Percentiles rank a stretch among this genome's conserved stretches.
Conservation (phyloP, 345 rosid genomes). For the Brassica rapa region DNA sequence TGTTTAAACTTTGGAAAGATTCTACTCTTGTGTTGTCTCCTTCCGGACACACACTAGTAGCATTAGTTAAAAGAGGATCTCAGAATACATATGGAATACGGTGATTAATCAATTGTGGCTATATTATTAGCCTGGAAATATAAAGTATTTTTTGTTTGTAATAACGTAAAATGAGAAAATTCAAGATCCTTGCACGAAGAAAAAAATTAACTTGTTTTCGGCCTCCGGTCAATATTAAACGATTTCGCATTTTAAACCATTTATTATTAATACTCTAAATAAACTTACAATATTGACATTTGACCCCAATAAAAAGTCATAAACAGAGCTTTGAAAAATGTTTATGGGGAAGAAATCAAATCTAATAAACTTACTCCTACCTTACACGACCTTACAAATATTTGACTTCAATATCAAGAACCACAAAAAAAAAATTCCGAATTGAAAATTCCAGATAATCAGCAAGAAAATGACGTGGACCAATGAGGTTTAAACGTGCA, state of each 20-base stretch:
- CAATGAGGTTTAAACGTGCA: constrained; percentile 24
- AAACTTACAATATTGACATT: not conserved
- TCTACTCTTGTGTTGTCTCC: not conserved
- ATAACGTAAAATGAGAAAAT: not conserved
- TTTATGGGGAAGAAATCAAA: not conserved
- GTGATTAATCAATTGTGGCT: not conserved
- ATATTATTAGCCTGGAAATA: not conserved
- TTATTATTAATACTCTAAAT: not conserved
- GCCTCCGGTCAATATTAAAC: constrained; percentile 4
- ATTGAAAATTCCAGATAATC: not conserved
- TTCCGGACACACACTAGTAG: not conserved
- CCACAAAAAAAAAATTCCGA: not conserved
- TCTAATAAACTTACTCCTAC: not conserved
- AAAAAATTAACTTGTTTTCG: not conserved
- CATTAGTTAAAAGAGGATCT: not conserved
- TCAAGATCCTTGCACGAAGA: no score
- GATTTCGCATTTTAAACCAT: not conserved
- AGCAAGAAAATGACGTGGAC: constrained; percentile 26
- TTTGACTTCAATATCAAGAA: not conserved
- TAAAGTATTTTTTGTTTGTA: no score
- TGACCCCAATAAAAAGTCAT: not conserved
- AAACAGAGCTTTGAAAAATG: not conserved
- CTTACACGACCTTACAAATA: constrained; percentile 8
- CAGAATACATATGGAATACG: not conserved
- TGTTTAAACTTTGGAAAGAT: not conserved